Percentiles rank a stretch among this genome's conserved stretches.
These are phyloP conservation scores for Ophiostoma sp. DNA, from an alignment of 2,329 filamentous ascomycete genomes.

Conservation along the genomic window DNA sequence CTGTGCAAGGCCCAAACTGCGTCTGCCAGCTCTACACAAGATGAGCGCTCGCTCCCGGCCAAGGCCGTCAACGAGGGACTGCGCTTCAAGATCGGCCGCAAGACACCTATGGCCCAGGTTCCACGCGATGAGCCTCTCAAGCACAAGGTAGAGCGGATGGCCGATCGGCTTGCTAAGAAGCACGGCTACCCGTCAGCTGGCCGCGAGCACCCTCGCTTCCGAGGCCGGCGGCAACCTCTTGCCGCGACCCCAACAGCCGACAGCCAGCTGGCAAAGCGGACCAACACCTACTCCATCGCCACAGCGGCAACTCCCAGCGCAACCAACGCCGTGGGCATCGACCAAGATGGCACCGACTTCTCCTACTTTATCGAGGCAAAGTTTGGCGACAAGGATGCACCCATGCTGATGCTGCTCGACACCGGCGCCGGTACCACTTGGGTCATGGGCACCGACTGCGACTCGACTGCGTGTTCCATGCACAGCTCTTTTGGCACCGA, in stretches of 20 bases:
- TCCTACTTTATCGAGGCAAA: conserved; percentile 58
- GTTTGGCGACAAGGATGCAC: conserved; percentile 50
- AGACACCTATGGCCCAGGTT: background rate
- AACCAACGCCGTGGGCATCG: conserved; percentile 48
- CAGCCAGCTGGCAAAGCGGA: conserved; percentile 34
- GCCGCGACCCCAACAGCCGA: conserved; percentile 2
- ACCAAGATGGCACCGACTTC: conserved; percentile 61
- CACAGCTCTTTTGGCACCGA: conserved; percentile 65
- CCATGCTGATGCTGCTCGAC: conserved; percentile 59
- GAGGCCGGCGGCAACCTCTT: conserved; percentile 19
- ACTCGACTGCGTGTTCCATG: conserved; percentile 56
- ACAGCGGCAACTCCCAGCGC: conserved; percentile 42
- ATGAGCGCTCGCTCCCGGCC: conserved; percentile 19
- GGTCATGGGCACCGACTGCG: conserved; percentile 72
- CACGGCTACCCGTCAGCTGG: conserved; percentile 30
- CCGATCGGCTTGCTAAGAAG: conserved; percentile 38
- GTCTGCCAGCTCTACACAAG: background rate
- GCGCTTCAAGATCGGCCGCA: conserved; percentile 14
- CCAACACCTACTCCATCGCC: conserved; percentile 45
- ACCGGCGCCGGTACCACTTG: conserved; percentile 69
- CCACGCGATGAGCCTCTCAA: conserved; percentile 32
- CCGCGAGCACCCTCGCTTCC: background rate
- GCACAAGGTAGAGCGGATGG: conserved; percentile 37
- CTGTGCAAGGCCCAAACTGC: conserved; percentile 28
- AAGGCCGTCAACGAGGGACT: background rate